phyloP scores from a whole-genome alignment of 192 early-diverging fungal species.

The Rhizoclosmatium sp. region DNA sequence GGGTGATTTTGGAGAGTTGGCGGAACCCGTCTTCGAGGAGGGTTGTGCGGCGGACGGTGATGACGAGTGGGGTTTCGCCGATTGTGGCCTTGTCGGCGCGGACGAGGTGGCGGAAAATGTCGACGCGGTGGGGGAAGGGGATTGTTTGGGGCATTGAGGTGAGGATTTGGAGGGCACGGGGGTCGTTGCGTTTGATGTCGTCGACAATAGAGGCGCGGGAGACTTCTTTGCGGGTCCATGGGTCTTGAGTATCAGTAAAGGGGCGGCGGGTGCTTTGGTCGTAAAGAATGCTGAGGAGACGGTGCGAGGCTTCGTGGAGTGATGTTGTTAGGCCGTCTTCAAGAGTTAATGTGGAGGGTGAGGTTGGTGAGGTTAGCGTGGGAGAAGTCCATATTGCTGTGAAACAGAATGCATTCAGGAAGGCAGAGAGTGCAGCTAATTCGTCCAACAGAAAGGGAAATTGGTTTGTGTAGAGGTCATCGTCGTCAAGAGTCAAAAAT shows the following conservation, averaged over 20 bases:
- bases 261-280: slow-evolving; percentile 29
- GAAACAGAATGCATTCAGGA: slow-evolving; percentile 75
- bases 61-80: slow-evolving; percentile 19
- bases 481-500: slow-evolving; percentile 70
- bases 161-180: background rate
- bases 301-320: slow-evolving; percentile 9
- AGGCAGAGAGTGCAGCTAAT: slow-evolving; percentile 56
- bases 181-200: slow-evolving; percentile 4
- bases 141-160: slow-evolving; percentile 24
- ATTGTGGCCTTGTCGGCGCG: slow-evolving; percentile 28
- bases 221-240: slow-evolving; percentile 14
- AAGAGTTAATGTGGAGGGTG: background rate
- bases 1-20: slow-evolving; percentile 37
- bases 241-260: background rate
- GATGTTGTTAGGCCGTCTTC: background rate
- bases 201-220: background rate
- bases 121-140: slow-evolving; percentile 32
- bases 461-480: slow-evolving; percentile 70
- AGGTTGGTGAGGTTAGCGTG: background rate
- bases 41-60: slow-evolving; percentile 16
- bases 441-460: slow-evolving; percentile 61
- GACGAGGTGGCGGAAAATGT: slow-evolving; percentile 33
- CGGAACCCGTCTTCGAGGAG: slow-evolving; percentile 52
- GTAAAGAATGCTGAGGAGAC: slow-evolving; percentile 27
- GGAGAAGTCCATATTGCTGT: slow-evolving; percentile 52